Evolutionary conservation across 805 yeast genomes (phyloP).

Genomic region (Metschnikowia bowlesiae): DNA sequence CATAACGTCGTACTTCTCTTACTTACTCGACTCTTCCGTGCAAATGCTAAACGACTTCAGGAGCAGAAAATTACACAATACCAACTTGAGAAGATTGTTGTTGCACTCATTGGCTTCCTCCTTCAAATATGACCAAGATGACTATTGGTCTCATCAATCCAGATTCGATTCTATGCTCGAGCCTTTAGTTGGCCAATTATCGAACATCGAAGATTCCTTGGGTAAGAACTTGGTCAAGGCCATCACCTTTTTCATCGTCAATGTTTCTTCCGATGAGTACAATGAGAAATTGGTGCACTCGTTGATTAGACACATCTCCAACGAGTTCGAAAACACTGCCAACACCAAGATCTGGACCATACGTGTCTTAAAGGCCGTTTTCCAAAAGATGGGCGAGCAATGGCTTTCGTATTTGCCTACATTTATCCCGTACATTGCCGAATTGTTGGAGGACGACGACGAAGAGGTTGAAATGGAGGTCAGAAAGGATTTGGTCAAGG

Average conservation of each 20-base stretch:
- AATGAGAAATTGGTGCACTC: constrained; percentile 58
- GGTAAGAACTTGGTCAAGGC: constrained; percentile 82
- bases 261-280: constrained; percentile 63
- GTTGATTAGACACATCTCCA: constrained; percentile 34
- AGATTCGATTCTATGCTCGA: constrained; percentile 71
- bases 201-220: constrained; percentile 62
- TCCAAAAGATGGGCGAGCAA: constrained; percentile 88
- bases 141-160: constrained; percentile 87
- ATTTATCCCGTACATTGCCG: constrained; percentile 93
- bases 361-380: constrained; percentile 71
- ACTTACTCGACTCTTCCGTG: constrained; percentile 71
- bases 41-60: constrained; percentile 50
- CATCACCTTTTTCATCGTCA: constrained; percentile 66
- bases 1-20: constrained; percentile 83
- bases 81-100: constrained; percentile 66
- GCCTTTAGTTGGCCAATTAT: constrained; percentile 62
- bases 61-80: constrained; percentile 34
- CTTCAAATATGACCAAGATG: constrained; percentile 86
- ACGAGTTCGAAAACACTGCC: constrained; percentile 45
- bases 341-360: constrained; percentile 84
- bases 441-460: constrained; percentile 90
- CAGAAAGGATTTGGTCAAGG: constrained; percentile 83
- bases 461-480: constrained; percentile 91
- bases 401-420: constrained; percentile 92
- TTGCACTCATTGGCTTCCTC: constrained; percentile 72